phyloP scores from a whole-genome alignment of 495 filamentous ascomycete genomes.

The Cercophora samala region DNA sequence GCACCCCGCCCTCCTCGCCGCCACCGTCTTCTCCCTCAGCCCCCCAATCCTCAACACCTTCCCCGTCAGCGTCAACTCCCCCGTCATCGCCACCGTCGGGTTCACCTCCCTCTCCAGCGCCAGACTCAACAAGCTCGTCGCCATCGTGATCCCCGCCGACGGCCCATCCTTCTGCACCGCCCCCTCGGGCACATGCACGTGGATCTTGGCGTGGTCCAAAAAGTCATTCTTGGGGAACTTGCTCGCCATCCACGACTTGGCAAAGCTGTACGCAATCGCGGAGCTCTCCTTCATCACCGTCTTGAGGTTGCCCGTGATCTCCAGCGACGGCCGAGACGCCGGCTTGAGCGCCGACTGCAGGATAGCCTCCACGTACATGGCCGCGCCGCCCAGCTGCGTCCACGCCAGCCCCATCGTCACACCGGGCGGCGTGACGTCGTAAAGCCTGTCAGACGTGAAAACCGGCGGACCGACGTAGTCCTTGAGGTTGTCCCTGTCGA shows the following conservation, averaged over 20 bases:
- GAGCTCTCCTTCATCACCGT: slow-evolving; percentile 98
- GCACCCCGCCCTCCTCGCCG: slow-evolving; percentile 87
- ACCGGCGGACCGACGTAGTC: slow-evolving; percentile 97
- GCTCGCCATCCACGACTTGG: slow-evolving; percentile 81
- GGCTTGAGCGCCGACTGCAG: slow-evolving; percentile 73
- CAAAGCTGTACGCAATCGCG: slow-evolving; percentile 90
- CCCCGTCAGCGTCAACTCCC: slow-evolving; percentile 94
- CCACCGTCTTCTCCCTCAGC: slow-evolving; percentile 97
- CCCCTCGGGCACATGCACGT: slow-evolving; percentile 96
- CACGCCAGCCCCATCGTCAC: slow-evolving; percentile 98
- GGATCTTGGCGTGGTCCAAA: slow-evolving; percentile 93
- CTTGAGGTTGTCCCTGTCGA: slow-evolving; percentile 85
- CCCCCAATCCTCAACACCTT: slow-evolving; percentile 97
- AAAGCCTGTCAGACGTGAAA: slow-evolving; percentile 93
- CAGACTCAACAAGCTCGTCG: slow-evolving; percentile 81
- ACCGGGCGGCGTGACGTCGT: slow-evolving; percentile 91
- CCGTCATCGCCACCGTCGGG: slow-evolving; percentile 94
- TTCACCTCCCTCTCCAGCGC: slow-evolving; percentile 74
- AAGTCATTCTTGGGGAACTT: slow-evolving; percentile 86
- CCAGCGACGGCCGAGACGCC: slow-evolving; percentile 70
- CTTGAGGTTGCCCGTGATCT: slow-evolving; percentile 92
- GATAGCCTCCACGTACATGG: slow-evolving; percentile 96
- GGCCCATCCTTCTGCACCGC: slow-evolving; percentile 96
- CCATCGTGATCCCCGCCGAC: slow-evolving; percentile 95
- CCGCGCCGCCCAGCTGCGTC: slow-evolving; percentile 97